Conservation (phyloP, 208 protist species). For the Leishmania mexicana region DNA sequence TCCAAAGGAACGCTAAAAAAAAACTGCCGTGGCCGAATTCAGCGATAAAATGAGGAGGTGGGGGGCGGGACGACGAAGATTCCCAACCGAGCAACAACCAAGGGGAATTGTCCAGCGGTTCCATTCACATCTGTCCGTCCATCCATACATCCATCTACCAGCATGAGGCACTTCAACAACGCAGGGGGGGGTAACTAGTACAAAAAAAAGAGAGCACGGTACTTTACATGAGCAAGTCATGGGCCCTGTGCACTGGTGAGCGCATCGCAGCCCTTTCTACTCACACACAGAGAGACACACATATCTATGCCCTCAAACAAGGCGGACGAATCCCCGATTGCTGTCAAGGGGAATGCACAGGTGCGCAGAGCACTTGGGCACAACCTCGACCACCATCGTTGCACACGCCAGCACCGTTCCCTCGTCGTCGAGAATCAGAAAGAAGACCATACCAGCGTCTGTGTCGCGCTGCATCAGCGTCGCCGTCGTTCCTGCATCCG, state of each 20-base stretch:
- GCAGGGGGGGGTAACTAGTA: background rate
- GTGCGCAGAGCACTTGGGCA: background rate
- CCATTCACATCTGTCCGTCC: background rate
- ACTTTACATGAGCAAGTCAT: constrained; percentile 6
- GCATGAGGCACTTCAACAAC: background rate
- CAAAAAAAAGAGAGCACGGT: background rate
- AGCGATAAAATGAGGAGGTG: background rate
- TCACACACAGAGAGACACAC: background rate
- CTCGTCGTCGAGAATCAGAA: constrained; percentile 34
- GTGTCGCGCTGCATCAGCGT: constrained; percentile 18
- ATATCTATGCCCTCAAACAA: constrained; percentile 1
- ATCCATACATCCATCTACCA: no score
- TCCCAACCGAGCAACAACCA: no score
- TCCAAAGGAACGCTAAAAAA: background rate
- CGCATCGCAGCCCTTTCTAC: background rate
- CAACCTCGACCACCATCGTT: constrained; percentile 17
- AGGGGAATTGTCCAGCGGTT: background rate
- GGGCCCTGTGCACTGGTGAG: background rate
- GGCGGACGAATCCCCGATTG: constrained; percentile 24
- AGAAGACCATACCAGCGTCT: constrained; percentile 26
- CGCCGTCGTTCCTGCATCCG: constrained; percentile 1
- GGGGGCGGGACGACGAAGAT: background rate
- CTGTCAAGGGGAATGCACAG: constrained; percentile 28
- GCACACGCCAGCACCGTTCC: constrained; percentile 27
- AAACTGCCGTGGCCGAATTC: background rate